A percentile compares a stretch with the other conserved stretches of the same genome.
Conservation (phyloP, 805 yeast species). For the Myxozyma sirexii region DNA sequence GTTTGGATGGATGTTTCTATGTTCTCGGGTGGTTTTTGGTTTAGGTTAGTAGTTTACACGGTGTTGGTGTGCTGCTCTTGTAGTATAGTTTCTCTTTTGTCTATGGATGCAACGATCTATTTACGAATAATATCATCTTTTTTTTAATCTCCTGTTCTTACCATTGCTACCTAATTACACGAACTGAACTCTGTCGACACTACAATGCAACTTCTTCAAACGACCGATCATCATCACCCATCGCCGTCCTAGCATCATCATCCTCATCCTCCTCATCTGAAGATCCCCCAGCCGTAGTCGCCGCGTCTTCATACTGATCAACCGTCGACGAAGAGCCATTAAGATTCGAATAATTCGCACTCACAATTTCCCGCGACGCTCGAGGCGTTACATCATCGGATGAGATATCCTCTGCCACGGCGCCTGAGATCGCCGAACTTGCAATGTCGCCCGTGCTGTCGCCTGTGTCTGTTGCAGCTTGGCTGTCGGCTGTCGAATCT, state of each 20-base stretch:
- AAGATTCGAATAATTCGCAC: neutral
- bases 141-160: no score
- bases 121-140: neutral
- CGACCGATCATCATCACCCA: slow-evolving; percentile 9
- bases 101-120: no score
- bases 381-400: slow-evolving; percentile 4
- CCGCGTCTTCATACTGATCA: slow-evolving; percentile 22
- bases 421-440: slow-evolving; percentile 7
- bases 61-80: no score
- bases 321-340: slow-evolving; percentile 6
- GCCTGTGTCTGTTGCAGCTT: neutral
- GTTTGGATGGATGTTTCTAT: no score
- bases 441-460: slow-evolving; percentile 13
- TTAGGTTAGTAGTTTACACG: neutral
- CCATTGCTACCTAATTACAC: no score
- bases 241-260: slow-evolving; percentile 5
- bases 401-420: neutral
- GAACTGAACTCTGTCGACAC: no score
- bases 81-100: neutral
- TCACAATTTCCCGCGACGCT: slow-evolving; percentile 5
- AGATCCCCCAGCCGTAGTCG: slow-evolving; percentile 9
- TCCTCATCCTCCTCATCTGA: slow-evolving; percentile 3
- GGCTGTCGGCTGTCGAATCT: neutral
- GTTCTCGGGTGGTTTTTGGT: neutral
- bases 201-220: slow-evolving; percentile 17